Evolutionary conservation across 169 alveolate genomes (phyloP).

Genomic region (Plasmodium sp.): DNA sequence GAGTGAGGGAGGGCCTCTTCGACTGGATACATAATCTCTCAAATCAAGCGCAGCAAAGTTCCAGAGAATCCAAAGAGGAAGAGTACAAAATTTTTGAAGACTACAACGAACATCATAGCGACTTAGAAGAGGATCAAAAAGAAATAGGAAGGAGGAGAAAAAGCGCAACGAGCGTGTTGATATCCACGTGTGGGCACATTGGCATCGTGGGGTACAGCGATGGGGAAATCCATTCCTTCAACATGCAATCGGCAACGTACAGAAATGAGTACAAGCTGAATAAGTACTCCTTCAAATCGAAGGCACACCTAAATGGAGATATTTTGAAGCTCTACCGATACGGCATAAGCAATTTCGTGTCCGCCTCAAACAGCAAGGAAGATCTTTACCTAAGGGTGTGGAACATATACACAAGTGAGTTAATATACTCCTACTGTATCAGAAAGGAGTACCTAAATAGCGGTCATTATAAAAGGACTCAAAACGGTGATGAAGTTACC

Average conservation of each 20-base stretch:
- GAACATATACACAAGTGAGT: slow-evolving; percentile 52
- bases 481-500: background rate
- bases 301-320: slow-evolving; percentile 58
- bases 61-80: slow-evolving; percentile 81
- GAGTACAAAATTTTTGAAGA: slow-evolving; percentile 88
- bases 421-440: slow-evolving; percentile 27
- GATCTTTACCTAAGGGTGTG: slow-evolving; percentile 49
- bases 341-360: slow-evolving; percentile 49
- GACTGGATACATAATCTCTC: background rate
- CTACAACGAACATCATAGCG: slow-evolving; percentile 39
- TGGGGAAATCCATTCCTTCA: slow-evolving; percentile 92
- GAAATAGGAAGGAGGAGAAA: slow-evolving; percentile 23
- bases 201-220: slow-evolving; percentile 93
- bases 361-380: slow-evolving; percentile 37
- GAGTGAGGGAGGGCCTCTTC: slow-evolving; percentile 79
- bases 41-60: slow-evolving; percentile 69
- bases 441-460: background rate
- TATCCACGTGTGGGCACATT: slow-evolving; percentile 95
- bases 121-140: background rate
- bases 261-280: slow-evolving; percentile 49
- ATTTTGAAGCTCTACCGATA: slow-evolving; percentile 34
- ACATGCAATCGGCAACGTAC: slow-evolving; percentile 86
- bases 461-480: background rate
- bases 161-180: slow-evolving; percentile 88
- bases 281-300: slow-evolving; percentile 54